phyloP scores from a whole-genome alignment of 2,329 filamentous ascomycete genomes.

The Thermochaetoides dissita region DNA sequence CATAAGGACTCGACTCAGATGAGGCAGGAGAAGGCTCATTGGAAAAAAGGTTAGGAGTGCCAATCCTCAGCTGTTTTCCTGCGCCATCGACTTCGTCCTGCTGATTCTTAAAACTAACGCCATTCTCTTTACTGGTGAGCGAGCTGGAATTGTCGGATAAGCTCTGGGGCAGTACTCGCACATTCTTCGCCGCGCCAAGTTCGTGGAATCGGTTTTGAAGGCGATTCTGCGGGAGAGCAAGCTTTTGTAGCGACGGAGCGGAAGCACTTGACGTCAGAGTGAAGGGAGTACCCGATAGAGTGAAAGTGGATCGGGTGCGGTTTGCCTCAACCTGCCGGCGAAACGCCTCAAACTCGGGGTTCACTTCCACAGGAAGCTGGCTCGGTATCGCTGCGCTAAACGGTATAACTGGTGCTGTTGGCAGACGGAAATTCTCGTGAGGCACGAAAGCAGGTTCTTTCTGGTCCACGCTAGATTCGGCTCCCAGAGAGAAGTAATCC shows the following conservation, averaged over 20 bases:
- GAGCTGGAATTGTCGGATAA: too few relatives aligned
- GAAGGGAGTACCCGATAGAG: constrained; percentile 33
- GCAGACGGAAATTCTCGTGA: constrained; percentile 61
- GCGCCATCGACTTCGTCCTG: too few relatives aligned
- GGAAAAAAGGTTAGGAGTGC: too few relatives aligned
- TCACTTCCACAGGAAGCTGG: constrained; percentile 57
- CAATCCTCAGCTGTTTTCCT: too few relatives aligned
- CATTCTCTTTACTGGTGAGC: too few relatives aligned
- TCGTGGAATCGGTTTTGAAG: too few relatives aligned
- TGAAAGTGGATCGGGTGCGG: constrained; percentile 27
- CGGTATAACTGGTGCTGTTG: constrained; percentile 56
- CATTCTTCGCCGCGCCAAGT: too few relatives aligned
- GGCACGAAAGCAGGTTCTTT: constrained; percentile 50
- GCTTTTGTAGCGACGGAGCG: constrained; percentile 5
- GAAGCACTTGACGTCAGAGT: constrained; percentile 14
- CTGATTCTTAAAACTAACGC: too few relatives aligned
- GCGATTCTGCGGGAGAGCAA: too few relatives aligned
- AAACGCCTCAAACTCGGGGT: constrained; percentile 73
- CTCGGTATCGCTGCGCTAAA: constrained; percentile 56
- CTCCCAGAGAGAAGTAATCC: constrained; percentile 33
- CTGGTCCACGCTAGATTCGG: constrained; percentile 42
- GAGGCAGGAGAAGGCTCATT: too few relatives aligned
- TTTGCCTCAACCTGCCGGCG: constrained; percentile 57
- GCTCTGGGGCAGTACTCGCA: too few relatives aligned
- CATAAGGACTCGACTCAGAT: too few relatives aligned